Percentiles rank a stretch among this genome's conserved stretches.
Conservation (phyloP, 441 rosid species). For the Gossypium aridum region DNA sequence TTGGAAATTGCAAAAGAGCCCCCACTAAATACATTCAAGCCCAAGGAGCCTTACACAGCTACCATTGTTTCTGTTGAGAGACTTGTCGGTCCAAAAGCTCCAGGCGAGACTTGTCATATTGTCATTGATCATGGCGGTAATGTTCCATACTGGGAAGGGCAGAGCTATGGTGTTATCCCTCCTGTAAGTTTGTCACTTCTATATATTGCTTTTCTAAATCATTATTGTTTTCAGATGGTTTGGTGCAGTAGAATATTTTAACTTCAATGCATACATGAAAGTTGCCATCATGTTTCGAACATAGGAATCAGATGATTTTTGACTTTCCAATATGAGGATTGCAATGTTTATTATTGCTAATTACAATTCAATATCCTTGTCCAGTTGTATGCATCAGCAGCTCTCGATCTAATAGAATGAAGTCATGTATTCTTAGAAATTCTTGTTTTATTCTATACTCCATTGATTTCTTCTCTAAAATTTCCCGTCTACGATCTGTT, state of each 20-base stretch:
- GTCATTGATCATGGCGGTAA: constrained; percentile 89
- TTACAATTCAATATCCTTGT: not conserved
- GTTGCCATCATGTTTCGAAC: not conserved
- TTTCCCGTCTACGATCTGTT: not conserved
- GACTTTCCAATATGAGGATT: not conserved
- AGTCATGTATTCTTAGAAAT: not conserved
- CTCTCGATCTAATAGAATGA: not conserved
- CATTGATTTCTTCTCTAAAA: not conserved
- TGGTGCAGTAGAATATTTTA: not conserved
- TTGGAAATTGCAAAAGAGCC: constrained; percentile 72
- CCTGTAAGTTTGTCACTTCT: constrained; percentile 55
- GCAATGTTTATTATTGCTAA: not conserved
- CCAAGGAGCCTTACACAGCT: constrained; percentile 87
- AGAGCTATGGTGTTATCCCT: constrained; percentile 95
- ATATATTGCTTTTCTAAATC: not conserved
- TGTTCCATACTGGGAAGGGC: constrained; percentile 99
- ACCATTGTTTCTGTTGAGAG: constrained; percentile 90
- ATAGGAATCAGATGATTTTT: not conserved
- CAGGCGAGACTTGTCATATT: constrained; percentile 96
- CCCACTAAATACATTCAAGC: constrained; percentile 67
- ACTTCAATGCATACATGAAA: not conserved
- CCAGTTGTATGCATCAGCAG: not conserved
- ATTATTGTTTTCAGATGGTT: not conserved
- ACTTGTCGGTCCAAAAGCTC: constrained; percentile 82
- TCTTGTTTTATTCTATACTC: not conserved